Conservation (phyloP, 1,139 yeast species). For the Entelexis paramagnoliae region DNA sequence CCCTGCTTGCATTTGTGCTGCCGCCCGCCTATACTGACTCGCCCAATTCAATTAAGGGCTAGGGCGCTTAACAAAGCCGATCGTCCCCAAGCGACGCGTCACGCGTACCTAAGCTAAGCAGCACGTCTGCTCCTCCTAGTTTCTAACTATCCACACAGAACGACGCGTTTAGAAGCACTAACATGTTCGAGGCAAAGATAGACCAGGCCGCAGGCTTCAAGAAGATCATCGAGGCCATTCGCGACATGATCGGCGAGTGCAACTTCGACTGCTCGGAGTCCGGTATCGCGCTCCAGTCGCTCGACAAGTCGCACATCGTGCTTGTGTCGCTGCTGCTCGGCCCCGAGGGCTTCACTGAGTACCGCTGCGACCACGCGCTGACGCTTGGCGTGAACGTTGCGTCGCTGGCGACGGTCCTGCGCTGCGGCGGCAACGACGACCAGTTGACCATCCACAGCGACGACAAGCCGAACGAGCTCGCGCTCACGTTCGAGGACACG, state of each 20-base stretch:
- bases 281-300: conserved; percentile 94
- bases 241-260: conserved; percentile 87
- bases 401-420: conserved; percentile 75
- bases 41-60: conserved; percentile 2
- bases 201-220: conserved; percentile 86
- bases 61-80: neutral
- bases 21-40: neutral
- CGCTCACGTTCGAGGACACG: conserved; percentile 81
- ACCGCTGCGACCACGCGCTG: conserved; percentile 90
- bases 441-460: conserved; percentile 82
- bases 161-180: conserved; percentile 1
- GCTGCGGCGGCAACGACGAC: conserved; percentile 87
- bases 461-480: conserved; percentile 74
- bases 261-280: conserved; percentile 92
- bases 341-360: conserved; percentile 80
- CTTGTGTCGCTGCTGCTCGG: conserved; percentile 83
- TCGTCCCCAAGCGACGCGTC: conserved; percentile 3
- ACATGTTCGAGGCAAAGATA: conserved; percentile 94
- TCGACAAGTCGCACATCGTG: conserved; percentile 93
- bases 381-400: conserved; percentile 87
- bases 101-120: conserved; percentile 9
- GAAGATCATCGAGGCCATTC: conserved; percentile 79
- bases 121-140: neutral
- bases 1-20: too few relatives aligned
- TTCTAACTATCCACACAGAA: neutral